These are phyloP conservation scores for Heterococcus sp. DNA, from an alignment of 108 stramenopile species.

Conservation along the genomic window DNA sequence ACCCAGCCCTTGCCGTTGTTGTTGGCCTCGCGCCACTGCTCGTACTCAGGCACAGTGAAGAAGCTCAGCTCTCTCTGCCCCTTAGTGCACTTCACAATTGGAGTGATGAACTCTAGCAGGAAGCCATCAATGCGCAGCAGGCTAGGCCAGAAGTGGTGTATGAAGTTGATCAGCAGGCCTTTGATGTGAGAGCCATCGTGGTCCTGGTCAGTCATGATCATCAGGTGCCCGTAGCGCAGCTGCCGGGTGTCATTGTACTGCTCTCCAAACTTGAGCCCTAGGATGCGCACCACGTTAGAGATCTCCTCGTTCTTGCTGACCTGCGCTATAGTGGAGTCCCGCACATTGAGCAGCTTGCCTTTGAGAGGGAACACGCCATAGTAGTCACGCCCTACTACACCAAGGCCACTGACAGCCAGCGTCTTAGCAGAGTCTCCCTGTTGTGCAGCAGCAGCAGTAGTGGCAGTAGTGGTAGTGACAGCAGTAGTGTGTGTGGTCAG, in stretches of 20 bases:
- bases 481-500: too few relatives aligned
- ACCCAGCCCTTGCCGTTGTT: constrained; percentile 16
- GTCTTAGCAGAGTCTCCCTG: constrained; percentile 99
- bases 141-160: constrained; percentile 94
- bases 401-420: constrained; percentile 83
- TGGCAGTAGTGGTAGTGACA: too few relatives aligned
- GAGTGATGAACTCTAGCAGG: constrained; percentile 98
- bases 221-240: constrained; percentile 90
- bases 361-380: constrained; percentile 96
- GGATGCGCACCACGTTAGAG: constrained; percentile 90
- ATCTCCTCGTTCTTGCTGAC: constrained; percentile 91
- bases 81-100: constrained; percentile 82
- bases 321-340: constrained; percentile 76
- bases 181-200: constrained; percentile 99
- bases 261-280: constrained; percentile 89
- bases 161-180: constrained; percentile 98
- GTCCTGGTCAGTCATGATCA: constrained; percentile 99
- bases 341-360: constrained; percentile 97
- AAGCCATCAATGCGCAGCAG: constrained; percentile 90
- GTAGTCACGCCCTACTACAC: constrained; percentile 86
- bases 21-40: constrained; percentile 80
- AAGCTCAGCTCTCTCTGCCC: constrained; percentile 10
- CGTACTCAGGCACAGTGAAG: constrained; percentile 84
- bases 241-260: constrained; percentile 78
- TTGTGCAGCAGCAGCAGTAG: too few relatives aligned